These are phyloP conservation scores for Aspergillus sclerotiicarbonarius DNA, from an alignment of 495 filamentous ascomycete species.

Conservation along the genomic window DNA sequence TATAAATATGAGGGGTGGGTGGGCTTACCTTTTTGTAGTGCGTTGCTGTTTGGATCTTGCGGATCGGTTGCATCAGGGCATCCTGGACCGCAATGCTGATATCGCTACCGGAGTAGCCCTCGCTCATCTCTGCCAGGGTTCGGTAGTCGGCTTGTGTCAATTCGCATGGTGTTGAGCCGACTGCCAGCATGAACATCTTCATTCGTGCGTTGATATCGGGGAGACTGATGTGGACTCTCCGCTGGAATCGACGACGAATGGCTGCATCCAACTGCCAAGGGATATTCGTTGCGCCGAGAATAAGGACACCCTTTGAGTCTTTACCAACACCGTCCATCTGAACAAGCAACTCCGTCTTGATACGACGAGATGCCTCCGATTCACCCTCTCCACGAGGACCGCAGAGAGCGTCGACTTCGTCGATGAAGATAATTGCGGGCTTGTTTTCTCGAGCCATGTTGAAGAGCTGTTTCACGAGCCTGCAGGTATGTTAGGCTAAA, in stretches of 20 bases:
- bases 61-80: slow-evolving; percentile 94
- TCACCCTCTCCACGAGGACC: slow-evolving; percentile 96
- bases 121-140: slow-evolving; percentile 73
- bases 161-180: slow-evolving; percentile 87
- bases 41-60: slow-evolving; percentile 96
- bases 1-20: background rate
- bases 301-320: slow-evolving; percentile 88
- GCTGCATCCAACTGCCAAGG: slow-evolving; percentile 99
- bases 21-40: slow-evolving; percentile 87
- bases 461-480: slow-evolving; percentile 95
- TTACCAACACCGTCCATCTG: slow-evolving; percentile 99
- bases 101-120: slow-evolving; percentile 94
- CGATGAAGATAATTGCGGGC: slow-evolving; percentile 98
- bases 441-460: slow-evolving; percentile 98
- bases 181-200: slow-evolving; percentile 94
- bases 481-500: slow-evolving; percentile 31
- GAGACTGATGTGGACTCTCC: slow-evolving; percentile 90
- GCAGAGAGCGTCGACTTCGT: slow-evolving; percentile 97
- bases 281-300: slow-evolving; percentile 97
- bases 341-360: slow-evolving; percentile 97
- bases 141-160: slow-evolving; percentile 75
- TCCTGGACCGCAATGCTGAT: slow-evolving; percentile 96
- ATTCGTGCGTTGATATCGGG: slow-evolving; percentile 86
- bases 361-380: slow-evolving; percentile 92
- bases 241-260: slow-evolving; percentile 93